A percentile compares a stretch with the other conserved stretches of the same genome.
Conservation (phyloP, 2,329 filamentous ascomycete species). For the Peltaster fructicola region DNA sequence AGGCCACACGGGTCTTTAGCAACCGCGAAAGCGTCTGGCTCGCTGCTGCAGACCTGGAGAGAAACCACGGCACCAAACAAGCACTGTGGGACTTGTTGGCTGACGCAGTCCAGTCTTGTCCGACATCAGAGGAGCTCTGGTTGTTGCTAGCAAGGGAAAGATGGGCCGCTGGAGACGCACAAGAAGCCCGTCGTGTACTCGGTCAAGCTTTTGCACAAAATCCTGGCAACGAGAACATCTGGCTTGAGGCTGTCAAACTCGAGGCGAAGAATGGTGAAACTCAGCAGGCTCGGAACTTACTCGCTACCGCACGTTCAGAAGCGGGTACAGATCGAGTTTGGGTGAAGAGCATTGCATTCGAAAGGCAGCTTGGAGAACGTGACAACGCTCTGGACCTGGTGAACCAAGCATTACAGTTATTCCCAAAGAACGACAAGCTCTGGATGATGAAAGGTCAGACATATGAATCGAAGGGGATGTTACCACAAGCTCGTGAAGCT, state of each 20-base stretch:
- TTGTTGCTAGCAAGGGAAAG: slow-evolving; percentile 92
- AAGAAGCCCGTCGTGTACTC: slow-evolving; percentile 71
- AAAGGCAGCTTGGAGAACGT: slow-evolving; percentile 62
- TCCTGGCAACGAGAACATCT: slow-evolving; percentile 93
- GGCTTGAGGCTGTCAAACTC: slow-evolving; percentile 88
- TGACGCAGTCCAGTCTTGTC: slow-evolving; percentile 85
- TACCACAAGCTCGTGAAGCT: slow-evolving; percentile 73
- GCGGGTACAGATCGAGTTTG: slow-evolving; percentile 91
- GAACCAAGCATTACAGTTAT: slow-evolving; percentile 70
- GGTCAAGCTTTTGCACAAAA: slow-evolving; percentile 87
- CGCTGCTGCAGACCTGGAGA: slow-evolving; percentile 77
- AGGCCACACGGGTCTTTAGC: slow-evolving; percentile 74
- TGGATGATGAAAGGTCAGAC: slow-evolving; percentile 99
- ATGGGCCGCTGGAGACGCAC: slow-evolving; percentile 73
- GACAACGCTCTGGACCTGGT: slow-evolving; percentile 75
- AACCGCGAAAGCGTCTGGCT: slow-evolving; percentile 80
- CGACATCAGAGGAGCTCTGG: slow-evolving; percentile 82
- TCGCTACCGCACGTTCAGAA: slow-evolving; percentile 67
- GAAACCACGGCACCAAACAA: slow-evolving; percentile 71
- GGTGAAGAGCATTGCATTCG: slow-evolving; percentile 90
- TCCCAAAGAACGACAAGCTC: slow-evolving; percentile 70
- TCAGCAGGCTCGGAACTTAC: slow-evolving; percentile 63
- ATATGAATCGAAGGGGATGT: slow-evolving; percentile 66
- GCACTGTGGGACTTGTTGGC: slow-evolving; percentile 72
- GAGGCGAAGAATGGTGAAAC: slow-evolving; percentile 78